phyloP scores from a whole-genome alignment of 257 asterid genomes.

The Nicotiana noctiflora region DNA sequence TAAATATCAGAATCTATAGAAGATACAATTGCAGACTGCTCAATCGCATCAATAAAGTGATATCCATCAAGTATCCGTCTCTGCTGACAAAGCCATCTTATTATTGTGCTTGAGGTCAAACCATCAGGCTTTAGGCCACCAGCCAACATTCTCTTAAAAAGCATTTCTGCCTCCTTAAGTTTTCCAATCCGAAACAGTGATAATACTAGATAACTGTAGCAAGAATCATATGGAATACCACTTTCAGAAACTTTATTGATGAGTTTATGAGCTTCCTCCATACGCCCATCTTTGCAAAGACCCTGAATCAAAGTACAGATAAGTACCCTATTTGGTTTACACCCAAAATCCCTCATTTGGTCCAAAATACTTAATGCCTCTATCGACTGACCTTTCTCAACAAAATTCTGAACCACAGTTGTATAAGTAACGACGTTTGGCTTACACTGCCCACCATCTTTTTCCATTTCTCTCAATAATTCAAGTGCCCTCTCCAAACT shows the following conservation, averaged over 20 bases:
- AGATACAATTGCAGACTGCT: slow-evolving; percentile 34
- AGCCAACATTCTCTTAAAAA: slow-evolving; percentile 51
- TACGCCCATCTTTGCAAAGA: slow-evolving; percentile 51
- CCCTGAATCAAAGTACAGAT: slow-evolving; percentile 50
- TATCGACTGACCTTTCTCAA: slow-evolving; percentile 40
- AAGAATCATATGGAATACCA: slow-evolving; percentile 33
- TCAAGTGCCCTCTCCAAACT: slow-evolving; percentile 53
- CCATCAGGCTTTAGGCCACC: slow-evolving; percentile 61
- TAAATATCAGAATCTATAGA: slow-evolving; percentile 45
- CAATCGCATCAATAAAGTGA: slow-evolving; percentile 39
- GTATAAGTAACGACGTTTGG: slow-evolving; percentile 77
- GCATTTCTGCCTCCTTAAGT: slow-evolving; percentile 44
- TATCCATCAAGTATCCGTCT: slow-evolving; percentile 56
- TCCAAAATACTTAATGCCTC: slow-evolving; percentile 55
- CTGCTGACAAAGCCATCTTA: slow-evolving; percentile 35
- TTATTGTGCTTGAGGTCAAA: slow-evolving; percentile 40
- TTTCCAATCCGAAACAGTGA: slow-evolving; percentile 49
- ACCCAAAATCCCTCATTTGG: slow-evolving; percentile 40
- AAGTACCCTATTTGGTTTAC: slow-evolving; percentile 54
- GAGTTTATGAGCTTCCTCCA: slow-evolving; percentile 48
- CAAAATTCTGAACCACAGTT: slow-evolving; percentile 51
- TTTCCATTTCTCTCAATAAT: slow-evolving; percentile 60
- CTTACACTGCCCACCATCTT: slow-evolving; percentile 34
- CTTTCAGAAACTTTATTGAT: slow-evolving; percentile 38
- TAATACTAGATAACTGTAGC: slow-evolving; percentile 47